phyloP scores from a whole-genome alignment of 768 basidiomycete species.

The Lactarius vividus region DNA sequence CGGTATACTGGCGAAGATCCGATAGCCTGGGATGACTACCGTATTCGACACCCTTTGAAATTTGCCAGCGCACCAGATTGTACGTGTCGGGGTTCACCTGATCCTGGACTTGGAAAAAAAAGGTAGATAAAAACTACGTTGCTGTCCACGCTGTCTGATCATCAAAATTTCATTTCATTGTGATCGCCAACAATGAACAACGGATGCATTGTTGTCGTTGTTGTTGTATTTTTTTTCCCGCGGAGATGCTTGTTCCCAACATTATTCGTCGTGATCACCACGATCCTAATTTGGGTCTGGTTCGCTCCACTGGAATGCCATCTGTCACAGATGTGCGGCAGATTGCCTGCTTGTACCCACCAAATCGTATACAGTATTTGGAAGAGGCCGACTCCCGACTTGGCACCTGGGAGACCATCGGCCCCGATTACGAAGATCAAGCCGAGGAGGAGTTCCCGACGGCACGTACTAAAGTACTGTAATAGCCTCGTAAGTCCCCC shows the following conservation, averaged over 20 bases:
- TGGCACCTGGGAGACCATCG: slow-evolving; percentile 11
- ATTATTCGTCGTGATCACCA: slow-evolving; percentile 2
- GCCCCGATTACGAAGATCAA: slow-evolving; percentile 16
- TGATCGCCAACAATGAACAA: slow-evolving; percentile 1
- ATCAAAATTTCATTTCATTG: slow-evolving; percentile 2
- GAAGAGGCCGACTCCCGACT: slow-evolving; percentile 2
- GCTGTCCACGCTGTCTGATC: neutral
- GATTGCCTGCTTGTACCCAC: neutral
- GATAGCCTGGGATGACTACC: slow-evolving; percentile 12
- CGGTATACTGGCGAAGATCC: slow-evolving; percentile 21
- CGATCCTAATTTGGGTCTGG: neutral
- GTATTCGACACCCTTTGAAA: slow-evolving; percentile 20
- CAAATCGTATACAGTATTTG: neutral
- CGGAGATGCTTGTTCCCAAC: slow-evolving; percentile 19
- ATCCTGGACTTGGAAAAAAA: slow-evolving; percentile 5
- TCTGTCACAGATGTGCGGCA: neutral
- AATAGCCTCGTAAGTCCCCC: slow-evolving; percentile 24
- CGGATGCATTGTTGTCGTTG: neutral
- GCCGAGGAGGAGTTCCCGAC: slow-evolving; percentile 4
- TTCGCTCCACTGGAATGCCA: slow-evolving; percentile 9
- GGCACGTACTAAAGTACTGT: slow-evolving; percentile 20
- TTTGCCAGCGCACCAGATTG: slow-evolving; percentile 20
- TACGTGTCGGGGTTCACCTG: slow-evolving; percentile 17
- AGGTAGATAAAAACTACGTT: neutral
- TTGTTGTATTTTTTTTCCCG: slow-evolving; percentile 7